Conservation (phyloP, 768 basidiomycete species). For the Butyriboletus loyo region DNA sequence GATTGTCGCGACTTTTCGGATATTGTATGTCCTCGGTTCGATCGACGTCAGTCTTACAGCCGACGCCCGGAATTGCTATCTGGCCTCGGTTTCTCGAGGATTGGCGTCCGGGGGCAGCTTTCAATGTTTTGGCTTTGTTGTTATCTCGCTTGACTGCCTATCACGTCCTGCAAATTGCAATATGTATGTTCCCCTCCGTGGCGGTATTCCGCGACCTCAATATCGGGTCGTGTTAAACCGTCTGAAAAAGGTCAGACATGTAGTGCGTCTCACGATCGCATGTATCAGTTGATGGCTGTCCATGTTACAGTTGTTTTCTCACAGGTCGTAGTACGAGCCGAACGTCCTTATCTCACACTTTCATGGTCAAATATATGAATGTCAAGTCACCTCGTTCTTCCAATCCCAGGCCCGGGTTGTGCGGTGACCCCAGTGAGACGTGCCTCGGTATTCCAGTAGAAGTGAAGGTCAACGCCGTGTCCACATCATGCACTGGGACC, state of each 20-base stretch:
- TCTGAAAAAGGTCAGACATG: not conserved
- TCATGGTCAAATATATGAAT: not conserved
- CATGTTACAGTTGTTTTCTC: not conserved
- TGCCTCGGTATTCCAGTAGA: not conserved
- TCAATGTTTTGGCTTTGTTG: not conserved
- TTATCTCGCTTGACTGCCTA: constrained; percentile 1
- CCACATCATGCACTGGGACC: not conserved
- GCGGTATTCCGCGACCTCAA: not conserved
- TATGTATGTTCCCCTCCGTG: not conserved
- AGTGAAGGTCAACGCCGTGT: not conserved
- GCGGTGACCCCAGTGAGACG: not conserved
- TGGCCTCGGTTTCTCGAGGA: not conserved
- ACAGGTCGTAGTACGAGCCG: not conserved
- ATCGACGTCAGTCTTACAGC: not conserved
- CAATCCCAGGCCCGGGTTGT: not conserved
- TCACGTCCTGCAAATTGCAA: not conserved
- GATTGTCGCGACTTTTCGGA: not conserved
- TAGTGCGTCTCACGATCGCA: not conserved
- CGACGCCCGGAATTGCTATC: not conserved
- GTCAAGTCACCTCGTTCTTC: not conserved
- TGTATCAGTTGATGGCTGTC: not conserved
- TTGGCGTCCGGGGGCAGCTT: not conserved
- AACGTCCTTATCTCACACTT: constrained; percentile 2
- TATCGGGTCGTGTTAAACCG: not conserved
- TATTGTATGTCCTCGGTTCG: no score